These are phyloP conservation scores for Solanum stenotomum DNA, from an alignment of 257 asterid species.

Conservation along the genomic window DNA sequence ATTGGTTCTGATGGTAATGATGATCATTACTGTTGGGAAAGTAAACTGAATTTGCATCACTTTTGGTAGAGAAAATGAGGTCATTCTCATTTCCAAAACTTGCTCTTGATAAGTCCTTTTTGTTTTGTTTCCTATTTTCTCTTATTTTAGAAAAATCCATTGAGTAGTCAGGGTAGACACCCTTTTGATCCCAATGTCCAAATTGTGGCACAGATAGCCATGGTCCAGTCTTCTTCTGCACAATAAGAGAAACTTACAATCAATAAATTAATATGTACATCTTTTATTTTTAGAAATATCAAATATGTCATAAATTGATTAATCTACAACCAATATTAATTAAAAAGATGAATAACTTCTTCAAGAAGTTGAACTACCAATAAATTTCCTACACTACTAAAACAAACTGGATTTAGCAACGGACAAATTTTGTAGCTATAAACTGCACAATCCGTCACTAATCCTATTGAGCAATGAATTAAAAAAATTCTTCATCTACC, in stretches of 20 bases:
- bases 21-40: constrained; percentile 17
- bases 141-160: constrained; percentile 78
- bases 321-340: background rate
- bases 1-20: constrained; percentile 23
- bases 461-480: background rate
- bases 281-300: background rate
- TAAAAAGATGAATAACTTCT: background rate
- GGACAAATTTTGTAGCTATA: background rate
- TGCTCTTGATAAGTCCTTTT: constrained; percentile 73
- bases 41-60: constrained; percentile 18
- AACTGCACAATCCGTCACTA: background rate
- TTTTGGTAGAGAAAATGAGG: constrained; percentile 37
- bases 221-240: constrained; percentile 29
- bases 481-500: no score
- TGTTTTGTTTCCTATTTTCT: constrained; percentile 87
- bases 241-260: background rate
- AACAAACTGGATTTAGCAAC: rapidly evolving
- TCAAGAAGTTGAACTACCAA: background rate
- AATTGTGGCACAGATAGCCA: constrained; percentile 92
- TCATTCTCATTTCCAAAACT: constrained; percentile 85
- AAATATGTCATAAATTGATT: background rate
- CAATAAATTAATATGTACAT: background rate
- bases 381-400: background rate
- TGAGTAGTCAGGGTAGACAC: constrained; percentile 65
- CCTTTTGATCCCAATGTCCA: constrained; percentile 94